Evolutionary conservation across 2,329 filamentous ascomycete genomes (phyloP).

Genomic region (Orbilia brochopaga): DNA sequence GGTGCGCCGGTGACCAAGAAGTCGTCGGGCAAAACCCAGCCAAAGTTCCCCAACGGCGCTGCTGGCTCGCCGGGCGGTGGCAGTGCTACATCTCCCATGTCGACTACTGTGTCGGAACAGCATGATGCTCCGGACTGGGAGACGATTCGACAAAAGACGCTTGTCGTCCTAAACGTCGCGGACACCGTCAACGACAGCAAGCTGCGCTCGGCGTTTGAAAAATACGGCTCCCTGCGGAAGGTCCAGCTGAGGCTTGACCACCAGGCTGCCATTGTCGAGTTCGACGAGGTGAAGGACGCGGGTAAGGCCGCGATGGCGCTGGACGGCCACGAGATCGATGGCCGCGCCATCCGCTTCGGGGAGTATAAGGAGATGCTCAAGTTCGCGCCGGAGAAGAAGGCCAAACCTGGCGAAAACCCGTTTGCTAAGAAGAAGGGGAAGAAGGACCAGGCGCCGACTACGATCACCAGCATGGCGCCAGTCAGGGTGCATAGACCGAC

Average conservation of each 20-base stretch:
- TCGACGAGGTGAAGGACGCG: conserved; percentile 70
- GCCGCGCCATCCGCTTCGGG: conserved; percentile 65
- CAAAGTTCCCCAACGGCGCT: conserved; percentile 61
- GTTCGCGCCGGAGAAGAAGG: conserved; percentile 50
- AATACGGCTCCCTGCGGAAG: conserved; percentile 74
- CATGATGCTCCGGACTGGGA: conserved; percentile 58
- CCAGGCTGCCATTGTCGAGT: conserved; percentile 85
- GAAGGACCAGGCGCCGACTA: conserved; percentile 52
- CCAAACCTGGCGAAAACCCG: conserved; percentile 53
- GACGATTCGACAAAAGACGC: conserved; percentile 70
- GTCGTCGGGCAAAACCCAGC: conserved; percentile 53
- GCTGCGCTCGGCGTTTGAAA: conserved; percentile 73
- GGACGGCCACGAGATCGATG: conserved; percentile 65
- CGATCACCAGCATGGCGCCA: conserved; percentile 22
- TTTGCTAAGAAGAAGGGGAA: conserved; percentile 57
- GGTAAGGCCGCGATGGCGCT: conserved; percentile 73
- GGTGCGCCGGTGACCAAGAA: conserved; percentile 58
- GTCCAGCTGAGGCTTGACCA: conserved; percentile 80
- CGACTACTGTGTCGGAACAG: conserved; percentile 54
- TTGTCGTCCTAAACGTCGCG: conserved; percentile 82
- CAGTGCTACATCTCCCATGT: conserved; percentile 55
- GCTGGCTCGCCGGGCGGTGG: conserved; percentile 27
- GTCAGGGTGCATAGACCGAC: conserved; percentile 59
- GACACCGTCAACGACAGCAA: conserved; percentile 92
- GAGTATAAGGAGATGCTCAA: conserved; percentile 48